A percentile compares a stretch with the other conserved stretches of the same genome.
Conservation (phyloP, 257 asterid species). For the Asclepias syriaca region DNA sequence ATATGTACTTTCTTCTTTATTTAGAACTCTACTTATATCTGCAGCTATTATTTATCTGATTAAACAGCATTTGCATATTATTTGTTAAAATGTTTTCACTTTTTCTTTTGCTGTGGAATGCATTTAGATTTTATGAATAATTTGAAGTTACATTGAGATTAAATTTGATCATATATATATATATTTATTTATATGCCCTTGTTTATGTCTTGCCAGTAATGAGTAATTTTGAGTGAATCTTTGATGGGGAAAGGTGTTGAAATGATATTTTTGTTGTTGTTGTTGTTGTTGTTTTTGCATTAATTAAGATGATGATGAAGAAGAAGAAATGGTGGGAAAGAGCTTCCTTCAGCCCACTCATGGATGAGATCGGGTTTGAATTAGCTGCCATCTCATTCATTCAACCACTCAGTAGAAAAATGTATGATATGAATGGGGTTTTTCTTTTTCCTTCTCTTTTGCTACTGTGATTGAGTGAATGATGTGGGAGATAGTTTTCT, state of each 20-base stretch:
- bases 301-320: background rate
- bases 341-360: conserved; percentile 99
- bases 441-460: conserved; percentile 4
- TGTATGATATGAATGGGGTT: background rate
- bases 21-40: background rate
- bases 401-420: conserved; percentile 62
- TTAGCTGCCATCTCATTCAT: conserved; percentile 96
- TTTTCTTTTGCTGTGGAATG: background rate
- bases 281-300: conserved; percentile 4
- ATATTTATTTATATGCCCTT: background rate
- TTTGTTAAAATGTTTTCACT: background rate
- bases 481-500: conserved; percentile 97
- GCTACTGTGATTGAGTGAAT: conserved; percentile 93
- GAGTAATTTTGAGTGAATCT: background rate
- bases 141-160: background rate
- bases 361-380: conserved; percentile 62
- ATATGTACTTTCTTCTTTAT: background rate
- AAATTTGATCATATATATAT: background rate
- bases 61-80: background rate
- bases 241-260: background rate
- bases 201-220: background rate
- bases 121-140: background rate
- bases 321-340: conserved; percentile 42
- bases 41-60: background rate
- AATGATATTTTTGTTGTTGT: background rate